Conservation (phyloP, 2,329 filamentous ascomycete genomes). For the Fusarium aywerte region DNA sequence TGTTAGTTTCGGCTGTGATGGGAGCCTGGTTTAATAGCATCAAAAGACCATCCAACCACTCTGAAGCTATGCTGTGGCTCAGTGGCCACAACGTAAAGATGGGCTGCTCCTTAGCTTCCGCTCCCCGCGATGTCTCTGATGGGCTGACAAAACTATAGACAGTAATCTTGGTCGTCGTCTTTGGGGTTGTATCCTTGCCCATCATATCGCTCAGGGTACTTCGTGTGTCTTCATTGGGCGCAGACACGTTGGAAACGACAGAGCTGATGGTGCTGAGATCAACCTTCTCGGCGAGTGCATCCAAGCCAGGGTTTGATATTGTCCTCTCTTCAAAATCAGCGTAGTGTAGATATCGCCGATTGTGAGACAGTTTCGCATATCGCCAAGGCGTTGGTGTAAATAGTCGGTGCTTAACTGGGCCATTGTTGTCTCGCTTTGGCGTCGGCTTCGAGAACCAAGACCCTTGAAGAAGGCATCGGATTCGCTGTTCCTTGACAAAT, state of each 20-base stretch:
- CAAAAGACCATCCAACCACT: conserved; percentile 95
- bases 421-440: conserved; percentile 53
- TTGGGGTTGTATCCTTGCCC: conserved; percentile 52
- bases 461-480: conserved; percentile 87
- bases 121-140: conserved; percentile 51
- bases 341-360: conserved; percentile 89
- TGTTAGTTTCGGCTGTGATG: conserved; percentile 96
- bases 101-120: conserved; percentile 69
- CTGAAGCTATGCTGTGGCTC: conserved; percentile 84
- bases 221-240: conserved; percentile 64
- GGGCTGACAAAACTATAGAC: conserved; percentile 77
- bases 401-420: conserved; percentile 51
- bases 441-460: conserved; percentile 80
- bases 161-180: conserved; percentile 84
- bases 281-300: conserved; percentile 81
- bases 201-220: conserved; percentile 58
- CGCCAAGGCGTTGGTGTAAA: conserved; percentile 73
- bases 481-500: conserved; percentile 96
- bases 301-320: conserved; percentile 74
- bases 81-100: conserved; percentile 86
- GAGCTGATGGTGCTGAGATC: conserved; percentile 90
- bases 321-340: conserved; percentile 79
- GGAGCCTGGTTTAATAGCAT: conserved; percentile 96
- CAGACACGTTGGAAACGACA: conserved; percentile 91
- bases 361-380: conserved; percentile 89